Conservation (phyloP, 2,329 filamentous ascomycete genomes). For the Periconia sp. region DNA sequence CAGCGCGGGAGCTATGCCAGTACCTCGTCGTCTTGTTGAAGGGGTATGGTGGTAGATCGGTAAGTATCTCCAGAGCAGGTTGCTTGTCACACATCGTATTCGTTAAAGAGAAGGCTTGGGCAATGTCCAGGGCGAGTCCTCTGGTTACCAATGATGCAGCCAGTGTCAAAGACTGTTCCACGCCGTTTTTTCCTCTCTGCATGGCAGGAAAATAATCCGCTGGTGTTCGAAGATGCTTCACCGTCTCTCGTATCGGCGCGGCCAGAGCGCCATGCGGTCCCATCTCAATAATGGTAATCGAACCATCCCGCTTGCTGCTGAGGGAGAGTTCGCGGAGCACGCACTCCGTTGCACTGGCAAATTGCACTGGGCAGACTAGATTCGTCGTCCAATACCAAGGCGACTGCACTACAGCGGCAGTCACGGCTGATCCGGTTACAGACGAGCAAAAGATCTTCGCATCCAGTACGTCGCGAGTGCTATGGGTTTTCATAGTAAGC, state of each 20-base stretch:
- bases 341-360: constrained; percentile 39
- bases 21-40: background rate
- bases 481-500: background rate
- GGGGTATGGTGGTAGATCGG: background rate
- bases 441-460: constrained; percentile 5
- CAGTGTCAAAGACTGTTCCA: constrained; percentile 15
- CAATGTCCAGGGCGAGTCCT: background rate
- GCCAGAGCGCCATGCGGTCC: constrained; percentile 52
- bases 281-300: constrained; percentile 42
- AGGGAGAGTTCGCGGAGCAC: constrained; percentile 27
- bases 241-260: constrained; percentile 41
- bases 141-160: background rate
- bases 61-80: background rate
- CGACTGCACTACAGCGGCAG: background rate
- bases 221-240: constrained; percentile 21
- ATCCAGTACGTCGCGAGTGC: background rate
- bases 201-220: constrained; percentile 20
- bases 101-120: background rate
- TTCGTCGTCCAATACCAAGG: constrained; percentile 50
- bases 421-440: background rate
- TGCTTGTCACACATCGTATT: background rate
- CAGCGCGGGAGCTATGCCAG: background rate
- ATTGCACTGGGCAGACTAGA: constrained; percentile 49
- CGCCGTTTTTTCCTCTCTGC: constrained; percentile 22
- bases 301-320: too few species aligned